Conservation (phyloP, 345 rosid species). For the Citrus sp. region DNA sequence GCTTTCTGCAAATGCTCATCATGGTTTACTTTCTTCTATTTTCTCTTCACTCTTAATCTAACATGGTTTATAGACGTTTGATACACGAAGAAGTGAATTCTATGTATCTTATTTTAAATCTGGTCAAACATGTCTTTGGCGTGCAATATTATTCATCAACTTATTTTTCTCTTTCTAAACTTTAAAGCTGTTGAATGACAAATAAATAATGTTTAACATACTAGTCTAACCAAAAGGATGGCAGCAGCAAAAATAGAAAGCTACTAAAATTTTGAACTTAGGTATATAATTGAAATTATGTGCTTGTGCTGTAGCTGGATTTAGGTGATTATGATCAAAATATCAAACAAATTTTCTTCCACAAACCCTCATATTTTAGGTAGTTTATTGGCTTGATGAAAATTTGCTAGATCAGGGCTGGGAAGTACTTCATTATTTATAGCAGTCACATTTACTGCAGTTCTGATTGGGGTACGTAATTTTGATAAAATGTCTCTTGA, state of each 20-base stretch:
- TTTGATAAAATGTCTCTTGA: background rate
- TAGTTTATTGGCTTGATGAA: background rate
- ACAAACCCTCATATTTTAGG: background rate
- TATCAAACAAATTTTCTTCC: background rate
- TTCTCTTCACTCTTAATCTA: background rate
- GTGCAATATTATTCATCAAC: background rate
- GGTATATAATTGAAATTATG: background rate
- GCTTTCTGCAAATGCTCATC: background rate
- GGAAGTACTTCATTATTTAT: background rate
- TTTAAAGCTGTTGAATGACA: background rate
- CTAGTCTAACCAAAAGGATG: background rate
- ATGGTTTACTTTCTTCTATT: background rate
- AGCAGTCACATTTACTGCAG: background rate
- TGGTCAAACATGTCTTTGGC: background rate
- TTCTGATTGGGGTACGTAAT: background rate
- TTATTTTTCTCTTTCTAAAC: background rate
- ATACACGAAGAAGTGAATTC: background rate
- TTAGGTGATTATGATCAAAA: background rate
- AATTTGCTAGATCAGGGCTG: background rate
- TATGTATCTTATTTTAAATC: background rate
- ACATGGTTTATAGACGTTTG: background rate
- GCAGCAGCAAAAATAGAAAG: background rate
- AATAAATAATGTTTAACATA: background rate
- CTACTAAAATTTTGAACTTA: background rate
- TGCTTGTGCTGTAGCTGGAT: constrained; percentile 2